Conservation (phyloP, 257 asterid species). For the Echites panduratus region DNA sequence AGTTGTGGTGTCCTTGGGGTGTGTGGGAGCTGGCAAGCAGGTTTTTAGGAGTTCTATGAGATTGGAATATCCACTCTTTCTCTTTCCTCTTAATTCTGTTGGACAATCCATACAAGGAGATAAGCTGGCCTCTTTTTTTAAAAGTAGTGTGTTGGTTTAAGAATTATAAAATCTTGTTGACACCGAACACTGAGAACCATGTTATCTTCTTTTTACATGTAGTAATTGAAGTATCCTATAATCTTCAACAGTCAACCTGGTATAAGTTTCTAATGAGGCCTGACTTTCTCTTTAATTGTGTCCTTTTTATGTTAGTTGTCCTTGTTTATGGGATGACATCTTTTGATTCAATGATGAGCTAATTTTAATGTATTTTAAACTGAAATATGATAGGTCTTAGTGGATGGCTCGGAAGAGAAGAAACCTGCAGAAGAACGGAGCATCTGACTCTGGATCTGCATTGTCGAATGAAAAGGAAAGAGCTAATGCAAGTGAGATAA, state of each 20-base stretch:
- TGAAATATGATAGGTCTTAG: neutral
- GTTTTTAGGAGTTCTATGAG: neutral
- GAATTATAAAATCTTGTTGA: too few relatives aligned
- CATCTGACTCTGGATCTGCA: slow-evolving; percentile 35
- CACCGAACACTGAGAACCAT: neutral
- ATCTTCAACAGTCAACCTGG: neutral
- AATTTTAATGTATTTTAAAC: neutral
- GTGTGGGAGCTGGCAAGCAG: neutral
- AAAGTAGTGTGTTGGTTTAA: neutral
- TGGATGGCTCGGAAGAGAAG: slow-evolving; percentile 31
- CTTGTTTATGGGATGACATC: neutral
- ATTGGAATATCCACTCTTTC: neutral
- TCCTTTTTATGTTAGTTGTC: neutral
- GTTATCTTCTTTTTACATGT: neutral
- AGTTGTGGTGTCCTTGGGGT: neutral
- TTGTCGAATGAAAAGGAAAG: slow-evolving; percentile 36
- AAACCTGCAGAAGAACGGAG: slow-evolving; percentile 39
- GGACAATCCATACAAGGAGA: neutral
- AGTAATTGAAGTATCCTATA: neutral
- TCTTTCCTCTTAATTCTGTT: neutral
- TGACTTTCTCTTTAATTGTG: slow-evolving; percentile 3
- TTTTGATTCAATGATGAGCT: slow-evolving; percentile 10
- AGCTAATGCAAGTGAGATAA: slow-evolving; percentile 26
- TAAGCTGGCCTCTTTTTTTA: neutral
- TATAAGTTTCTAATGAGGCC: neutral